Conservation (phyloP, 768 basidiomycete species). For the Amanita molliuscula region DNA sequence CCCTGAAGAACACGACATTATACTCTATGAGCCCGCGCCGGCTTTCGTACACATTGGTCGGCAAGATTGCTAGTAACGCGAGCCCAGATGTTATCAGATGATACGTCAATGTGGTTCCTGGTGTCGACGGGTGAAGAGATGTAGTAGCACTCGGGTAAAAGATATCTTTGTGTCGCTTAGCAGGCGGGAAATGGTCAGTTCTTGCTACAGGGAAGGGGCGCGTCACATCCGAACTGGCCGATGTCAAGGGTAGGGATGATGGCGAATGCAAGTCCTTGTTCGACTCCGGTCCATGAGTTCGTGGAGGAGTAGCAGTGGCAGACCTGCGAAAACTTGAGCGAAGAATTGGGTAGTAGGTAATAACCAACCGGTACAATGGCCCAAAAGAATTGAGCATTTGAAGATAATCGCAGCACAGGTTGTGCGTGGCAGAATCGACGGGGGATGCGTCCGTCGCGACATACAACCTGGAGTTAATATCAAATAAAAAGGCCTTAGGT, state of each 20-base stretch:
- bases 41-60: constrained; percentile 62
- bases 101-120: constrained; percentile 74
- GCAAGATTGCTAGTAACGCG: constrained; percentile 62
- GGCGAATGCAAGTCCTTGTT: constrained; percentile 15
- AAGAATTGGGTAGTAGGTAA: background rate
- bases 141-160: constrained; percentile 67
- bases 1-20: constrained; percentile 79
- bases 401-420: constrained; percentile 85
- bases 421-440: constrained; percentile 81
- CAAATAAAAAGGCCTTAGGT: constrained; percentile 90
- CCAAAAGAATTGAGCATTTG: constrained; percentile 82
- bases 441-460: constrained; percentile 92
- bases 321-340: constrained; percentile 15
- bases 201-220: background rate
- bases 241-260: constrained; percentile 13
- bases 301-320: constrained; percentile 18
- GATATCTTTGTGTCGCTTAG: constrained; percentile 27
- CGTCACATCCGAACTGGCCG: constrained; percentile 9
- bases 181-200: background rate
- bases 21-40: constrained; percentile 74
- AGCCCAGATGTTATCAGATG: constrained; percentile 70
- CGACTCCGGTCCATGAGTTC: constrained; percentile 16
- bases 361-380: constrained; percentile 67
- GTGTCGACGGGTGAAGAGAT: constrained; percentile 44
- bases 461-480: constrained; percentile 74